Base-by-base conservation (phyloP, 495 filamentous ascomycete genomes). In the Corynascus novoguineensis region DNA sequence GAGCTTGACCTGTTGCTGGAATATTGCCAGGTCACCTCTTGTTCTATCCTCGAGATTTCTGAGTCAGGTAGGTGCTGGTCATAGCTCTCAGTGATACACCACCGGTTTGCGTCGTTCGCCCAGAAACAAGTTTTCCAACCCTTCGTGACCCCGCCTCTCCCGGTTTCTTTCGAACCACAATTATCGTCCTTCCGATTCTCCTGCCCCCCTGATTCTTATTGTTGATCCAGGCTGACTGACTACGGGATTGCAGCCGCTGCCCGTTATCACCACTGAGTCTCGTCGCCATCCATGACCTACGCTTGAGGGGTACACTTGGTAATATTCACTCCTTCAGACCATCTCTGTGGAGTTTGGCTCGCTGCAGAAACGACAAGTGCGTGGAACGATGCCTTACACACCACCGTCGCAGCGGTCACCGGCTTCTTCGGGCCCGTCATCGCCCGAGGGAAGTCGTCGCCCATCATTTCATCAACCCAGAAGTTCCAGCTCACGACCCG, bases 351-450 rank as follows among this genome's bases (percentile, higher is more conserved):
- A 53, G 22, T 47, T 34, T 25, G 21, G 21, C 29, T 27, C 47
- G 42, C 27, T 42, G 12, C 22, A 27, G 50, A 38, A 12, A 41
- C 40, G 25, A 12, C 27, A 34, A 32, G 25, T 21, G 34, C 53
- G 17, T 46, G 12, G 9, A 60, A 73, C n/a, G 78, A 96, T 96
- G 91, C 91, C 91, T 78, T 96, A 96, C 81, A 95, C 91, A 71
- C 90, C 91, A 60, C 91, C 91, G 50, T 81, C 83, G 65, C 86
- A 86, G 77, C 77, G 81, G 75, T 91, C 89, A 66, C 90, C 89
- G 76, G 80, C 84, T 67, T 81, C 86, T 58, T 86, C 87, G 48
- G 78, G 77, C 47, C 75, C 84, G 65, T 68, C 80, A 66, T 87
- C 84, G 67, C 81, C 84, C 64, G 78, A 78, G 66, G 60, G 77